phyloP scores from a whole-genome alignment of 2,329 filamentous ascomycete species.

The Aspergillus pseudoterreus region DNA sequence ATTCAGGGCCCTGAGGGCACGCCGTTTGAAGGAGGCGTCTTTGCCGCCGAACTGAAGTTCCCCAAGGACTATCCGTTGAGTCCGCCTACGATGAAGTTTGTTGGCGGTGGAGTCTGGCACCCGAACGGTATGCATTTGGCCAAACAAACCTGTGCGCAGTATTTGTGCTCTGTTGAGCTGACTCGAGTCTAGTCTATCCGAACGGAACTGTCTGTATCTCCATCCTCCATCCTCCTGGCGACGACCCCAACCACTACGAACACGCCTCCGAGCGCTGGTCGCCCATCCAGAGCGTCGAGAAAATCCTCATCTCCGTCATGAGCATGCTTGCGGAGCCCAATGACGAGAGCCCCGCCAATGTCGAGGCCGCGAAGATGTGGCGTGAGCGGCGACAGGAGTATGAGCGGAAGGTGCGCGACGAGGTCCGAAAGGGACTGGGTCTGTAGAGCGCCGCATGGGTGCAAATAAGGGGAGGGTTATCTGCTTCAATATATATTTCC shows the following conservation, averaged over 20 bases:
- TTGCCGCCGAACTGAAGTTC: constrained; percentile 91
- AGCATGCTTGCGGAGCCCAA: constrained; percentile 98
- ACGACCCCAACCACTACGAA: constrained; percentile 98
- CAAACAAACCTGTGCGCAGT: constrained; percentile 1
- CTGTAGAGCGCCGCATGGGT: constrained; percentile 46
- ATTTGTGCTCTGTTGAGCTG: not conserved
- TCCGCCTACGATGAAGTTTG: constrained; percentile 93
- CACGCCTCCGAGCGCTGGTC: constrained; percentile 94
- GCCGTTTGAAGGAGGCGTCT: constrained; percentile 92
- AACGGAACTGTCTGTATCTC: constrained; percentile 94
- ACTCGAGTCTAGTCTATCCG: constrained; percentile 65
- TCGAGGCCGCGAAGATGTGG: constrained; percentile 97
- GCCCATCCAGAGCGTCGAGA: constrained; percentile 94
- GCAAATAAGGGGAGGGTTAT: not conserved
- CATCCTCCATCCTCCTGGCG: constrained; percentile 93
- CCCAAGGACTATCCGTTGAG: constrained; percentile 95
- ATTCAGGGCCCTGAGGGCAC: constrained; percentile 95
- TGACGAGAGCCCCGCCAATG: constrained; percentile 93
- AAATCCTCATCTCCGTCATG: constrained; percentile 95
- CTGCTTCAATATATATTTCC: not conserved
- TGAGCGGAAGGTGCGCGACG: constrained; percentile 77
- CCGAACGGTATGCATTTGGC: constrained; percentile 69
- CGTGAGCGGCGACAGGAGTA: constrained; percentile 78
- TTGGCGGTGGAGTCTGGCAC: constrained; percentile 84
- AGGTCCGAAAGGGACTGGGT: constrained; percentile 75